Conservation (phyloP, 345 rosid genomes). For the Erysimum cheiranthoides region DNA sequence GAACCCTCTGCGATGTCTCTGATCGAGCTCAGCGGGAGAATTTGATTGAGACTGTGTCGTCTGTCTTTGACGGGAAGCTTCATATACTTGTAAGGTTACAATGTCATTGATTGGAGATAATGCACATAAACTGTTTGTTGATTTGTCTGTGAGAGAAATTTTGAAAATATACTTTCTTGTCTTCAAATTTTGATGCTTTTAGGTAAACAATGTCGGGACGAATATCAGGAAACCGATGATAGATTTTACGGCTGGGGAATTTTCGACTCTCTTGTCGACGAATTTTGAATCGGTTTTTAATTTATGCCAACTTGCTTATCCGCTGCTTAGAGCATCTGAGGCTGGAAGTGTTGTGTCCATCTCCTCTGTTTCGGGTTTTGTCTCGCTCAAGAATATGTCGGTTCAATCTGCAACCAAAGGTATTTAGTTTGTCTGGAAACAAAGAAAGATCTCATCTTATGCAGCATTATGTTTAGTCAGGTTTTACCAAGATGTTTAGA, state of each 20-base stretch:
- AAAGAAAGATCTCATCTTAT: slow-evolving; percentile 4
- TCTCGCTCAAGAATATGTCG: slow-evolving; percentile 73
- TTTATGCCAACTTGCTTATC: slow-evolving; percentile 75
- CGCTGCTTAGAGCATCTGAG: slow-evolving; percentile 64
- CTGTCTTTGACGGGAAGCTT: slow-evolving; percentile 57
- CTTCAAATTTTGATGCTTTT: background rate
- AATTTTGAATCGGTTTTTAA: slow-evolving; percentile 81
- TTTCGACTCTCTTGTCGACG: slow-evolving; percentile 63
- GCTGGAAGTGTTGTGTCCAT: slow-evolving; percentile 66
- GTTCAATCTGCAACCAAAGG: slow-evolving; percentile 85
- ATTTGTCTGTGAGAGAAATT: slow-evolving; percentile 43
- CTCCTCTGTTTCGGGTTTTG: slow-evolving; percentile 78
- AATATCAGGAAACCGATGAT: slow-evolving; percentile 70
- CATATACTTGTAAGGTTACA: slow-evolving; percentile 59
- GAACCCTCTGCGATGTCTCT: slow-evolving; percentile 72
- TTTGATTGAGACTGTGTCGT: slow-evolving; percentile 53
- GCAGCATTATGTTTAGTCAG: background rate
- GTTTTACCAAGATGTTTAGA: background rate
- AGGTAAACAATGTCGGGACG: slow-evolving; percentile 86
- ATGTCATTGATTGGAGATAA: background rate
- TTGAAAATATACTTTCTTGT: background rate
- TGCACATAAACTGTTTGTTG: slow-evolving; percentile 45
- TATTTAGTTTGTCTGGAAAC: slow-evolving; percentile 19
- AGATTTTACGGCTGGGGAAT: slow-evolving; percentile 62
- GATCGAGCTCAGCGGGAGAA: slow-evolving; percentile 51